Evolutionary conservation across 192 early-diverging fungal species (phyloP).

Genomic region (Backusella tarrabulga): DNA sequence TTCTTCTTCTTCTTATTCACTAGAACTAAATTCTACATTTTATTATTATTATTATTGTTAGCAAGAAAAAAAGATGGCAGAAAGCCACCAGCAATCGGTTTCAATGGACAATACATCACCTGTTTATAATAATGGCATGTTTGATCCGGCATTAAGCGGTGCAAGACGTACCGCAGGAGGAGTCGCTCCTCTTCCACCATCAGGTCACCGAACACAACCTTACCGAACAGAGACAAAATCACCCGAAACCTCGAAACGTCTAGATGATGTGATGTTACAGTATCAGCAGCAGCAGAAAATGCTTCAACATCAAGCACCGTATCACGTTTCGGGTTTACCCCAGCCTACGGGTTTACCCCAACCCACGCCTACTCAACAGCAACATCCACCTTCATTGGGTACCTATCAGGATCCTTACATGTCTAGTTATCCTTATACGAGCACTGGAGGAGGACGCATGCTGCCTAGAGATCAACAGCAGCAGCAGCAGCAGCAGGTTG

Average conservation of each 20-base stretch:
- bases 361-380: conserved; percentile 20
- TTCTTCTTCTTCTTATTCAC: too few species aligned
- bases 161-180: conserved; percentile 7
- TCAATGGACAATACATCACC: neutral
- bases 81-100: neutral
- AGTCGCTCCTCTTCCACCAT: conserved; percentile 16
- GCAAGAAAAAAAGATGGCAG: conserved; percentile 30
- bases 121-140: neutral
- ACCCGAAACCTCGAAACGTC: conserved; percentile 32
- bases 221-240: conserved; percentile 31
- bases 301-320: conserved; percentile 23
- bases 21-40: neutral
- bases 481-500: neutral
- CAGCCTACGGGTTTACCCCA: neutral
- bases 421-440: conserved; percentile 13
- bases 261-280: conserved; percentile 38
- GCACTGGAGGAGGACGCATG: conserved; percentile 20
- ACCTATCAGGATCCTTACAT: conserved; percentile 7
- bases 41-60: neutral
- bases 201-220: conserved; percentile 12
- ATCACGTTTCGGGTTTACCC: neutral
- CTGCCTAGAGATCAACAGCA: conserved; percentile 15
- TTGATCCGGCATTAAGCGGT: neutral
- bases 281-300: conserved; percentile 38
- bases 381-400: neutral